These are phyloP conservation scores for Nicotiana tabacum DNA, from an alignment of 257 asterid species.

Conservation along the genomic window DNA sequence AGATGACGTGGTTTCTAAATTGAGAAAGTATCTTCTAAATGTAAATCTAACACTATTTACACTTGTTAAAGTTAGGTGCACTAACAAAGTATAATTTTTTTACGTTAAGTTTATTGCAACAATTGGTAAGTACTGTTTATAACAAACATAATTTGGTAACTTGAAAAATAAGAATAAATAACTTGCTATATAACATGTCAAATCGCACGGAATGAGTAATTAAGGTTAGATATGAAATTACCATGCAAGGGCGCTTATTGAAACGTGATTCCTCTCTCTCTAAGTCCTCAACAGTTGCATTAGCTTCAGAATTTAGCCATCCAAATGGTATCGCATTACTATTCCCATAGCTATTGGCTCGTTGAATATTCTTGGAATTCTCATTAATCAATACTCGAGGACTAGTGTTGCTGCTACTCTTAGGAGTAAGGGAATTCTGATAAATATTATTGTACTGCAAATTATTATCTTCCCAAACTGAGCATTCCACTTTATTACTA, in stretches of 20 bases:
- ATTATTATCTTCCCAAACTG: constrained; percentile 51
- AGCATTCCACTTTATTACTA: constrained; percentile 35
- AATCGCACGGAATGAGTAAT: too few species aligned
- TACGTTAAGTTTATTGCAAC: too few species aligned
- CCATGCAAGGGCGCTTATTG: constrained; percentile 56
- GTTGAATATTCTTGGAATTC: constrained; percentile 32
- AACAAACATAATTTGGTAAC: too few species aligned
- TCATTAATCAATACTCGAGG: constrained; percentile 25
- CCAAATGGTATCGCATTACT: constrained; percentile 24
- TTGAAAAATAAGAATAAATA: too few species aligned
- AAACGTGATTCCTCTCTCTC: constrained; percentile 27
- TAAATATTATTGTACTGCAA: constrained; percentile 15
- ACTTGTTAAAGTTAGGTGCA: too few species aligned
- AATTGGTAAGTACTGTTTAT: too few species aligned
- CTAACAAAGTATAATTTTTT: too few species aligned
- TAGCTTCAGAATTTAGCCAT: constrained; percentile 45
- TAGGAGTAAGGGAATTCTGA: constrained; percentile 24
- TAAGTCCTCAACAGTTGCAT: constrained; percentile 22
- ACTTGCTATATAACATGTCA: too few species aligned
- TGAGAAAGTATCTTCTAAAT: too few species aligned
- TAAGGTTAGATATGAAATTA: constrained; percentile 15
- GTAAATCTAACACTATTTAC: too few species aligned
- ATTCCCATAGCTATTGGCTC: constrained; percentile 20
- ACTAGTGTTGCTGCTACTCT: constrained; percentile 16
- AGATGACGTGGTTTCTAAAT: too few species aligned